Percentiles rank a stretch among this genome's conserved stretches.
Evolutionary conservation across 1,284 basidiomycete species (phyloP).

Genomic region (Ganoderma boninense): DNA sequence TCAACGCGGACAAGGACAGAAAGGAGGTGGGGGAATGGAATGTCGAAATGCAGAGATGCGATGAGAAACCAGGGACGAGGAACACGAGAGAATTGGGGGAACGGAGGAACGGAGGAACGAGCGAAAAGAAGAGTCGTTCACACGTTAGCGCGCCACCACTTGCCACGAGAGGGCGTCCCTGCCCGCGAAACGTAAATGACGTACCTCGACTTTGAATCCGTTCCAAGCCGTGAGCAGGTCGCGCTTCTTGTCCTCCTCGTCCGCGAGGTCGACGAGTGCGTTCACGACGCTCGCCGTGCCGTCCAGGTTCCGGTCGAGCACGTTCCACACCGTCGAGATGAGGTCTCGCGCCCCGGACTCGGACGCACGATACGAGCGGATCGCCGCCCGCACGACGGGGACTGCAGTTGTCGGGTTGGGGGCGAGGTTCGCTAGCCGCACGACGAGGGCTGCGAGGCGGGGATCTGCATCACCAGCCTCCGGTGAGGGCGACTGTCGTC

Average conservation of each 20-base stretch:
- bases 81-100: background rate
- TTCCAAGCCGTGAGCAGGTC: slow-evolving; percentile 84
- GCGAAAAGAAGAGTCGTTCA: background rate
- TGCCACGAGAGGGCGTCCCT: background rate
- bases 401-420: slow-evolving; percentile 78
- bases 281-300: slow-evolving; percentile 82
- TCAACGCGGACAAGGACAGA: background rate
- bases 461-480: slow-evolving; percentile 60
- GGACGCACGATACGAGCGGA: slow-evolving; percentile 80
- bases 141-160: slow-evolving; percentile 4
- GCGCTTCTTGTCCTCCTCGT: slow-evolving; percentile 85
- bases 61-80: too few relatives aligned
- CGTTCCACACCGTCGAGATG: slow-evolving; percentile 87
- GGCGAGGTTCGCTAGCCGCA: slow-evolving; percentile 73
- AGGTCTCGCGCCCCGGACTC: slow-evolving; percentile 88
- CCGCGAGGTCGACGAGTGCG: slow-evolving; percentile 82
- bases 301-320: slow-evolving; percentile 83
- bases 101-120: background rate
- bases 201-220: slow-evolving; percentile 83
- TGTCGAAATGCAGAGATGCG: too few relatives aligned
- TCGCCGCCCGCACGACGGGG: slow-evolving; percentile 81
- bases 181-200: slow-evolving; percentile 27
- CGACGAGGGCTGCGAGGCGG: slow-evolving; percentile 74
- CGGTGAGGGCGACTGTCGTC: slow-evolving; percentile 54
- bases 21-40: background rate